Percentiles rank a stretch among this genome's conserved stretches.
Evolutionary conservation across 2,329 filamentous ascomycete species (phyloP).

Genomic region (Macrophomina tecta): DNA sequence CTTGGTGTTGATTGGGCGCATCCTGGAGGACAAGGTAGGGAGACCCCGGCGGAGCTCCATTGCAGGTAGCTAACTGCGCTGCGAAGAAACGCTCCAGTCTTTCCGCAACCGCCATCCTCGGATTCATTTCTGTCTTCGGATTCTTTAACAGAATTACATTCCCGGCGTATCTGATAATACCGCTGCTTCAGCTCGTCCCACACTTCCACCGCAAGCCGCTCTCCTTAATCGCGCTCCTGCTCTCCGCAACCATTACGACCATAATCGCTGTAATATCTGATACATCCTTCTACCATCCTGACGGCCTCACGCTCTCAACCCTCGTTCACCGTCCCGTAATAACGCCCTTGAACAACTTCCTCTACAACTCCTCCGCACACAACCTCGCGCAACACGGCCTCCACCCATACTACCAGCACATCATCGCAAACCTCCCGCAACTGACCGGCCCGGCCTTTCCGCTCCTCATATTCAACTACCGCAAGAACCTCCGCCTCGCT

Average conservation of each 20-base stretch:
- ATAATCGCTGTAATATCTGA: constrained; percentile 79
- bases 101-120: constrained; percentile 77
- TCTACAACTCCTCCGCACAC: constrained; percentile 55
- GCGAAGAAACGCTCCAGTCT: constrained; percentile 75
- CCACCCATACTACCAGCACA: constrained; percentile 60
- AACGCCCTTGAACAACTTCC: constrained; percentile 60
- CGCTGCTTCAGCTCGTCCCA: constrained; percentile 80
- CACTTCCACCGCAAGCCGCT: constrained; percentile 77
- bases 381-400: constrained; percentile 61
- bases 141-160: constrained; percentile 98
- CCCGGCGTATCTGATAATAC: constrained; percentile 87
- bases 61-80: constrained; percentile 39
- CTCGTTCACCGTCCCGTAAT: constrained; percentile 62
- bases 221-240: constrained; percentile 66
- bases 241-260: constrained; percentile 71
- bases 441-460: constrained; percentile 59
- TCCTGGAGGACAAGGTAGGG: constrained; percentile 76
- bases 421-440: constrained; percentile 58
- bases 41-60: constrained; percentile 32
- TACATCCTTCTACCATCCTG: constrained; percentile 76
- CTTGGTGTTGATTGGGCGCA: constrained; percentile 86
- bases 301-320: constrained; percentile 68
- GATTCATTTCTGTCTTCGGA: constrained; percentile 81
- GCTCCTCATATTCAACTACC: constrained; percentile 54
- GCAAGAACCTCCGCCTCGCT: constrained; percentile 66